Evolutionary conservation across 441 rosid genomes (phyloP), one percentile per base, ranked within the genome.

Genomic region (Populus hybrid): DNA sequence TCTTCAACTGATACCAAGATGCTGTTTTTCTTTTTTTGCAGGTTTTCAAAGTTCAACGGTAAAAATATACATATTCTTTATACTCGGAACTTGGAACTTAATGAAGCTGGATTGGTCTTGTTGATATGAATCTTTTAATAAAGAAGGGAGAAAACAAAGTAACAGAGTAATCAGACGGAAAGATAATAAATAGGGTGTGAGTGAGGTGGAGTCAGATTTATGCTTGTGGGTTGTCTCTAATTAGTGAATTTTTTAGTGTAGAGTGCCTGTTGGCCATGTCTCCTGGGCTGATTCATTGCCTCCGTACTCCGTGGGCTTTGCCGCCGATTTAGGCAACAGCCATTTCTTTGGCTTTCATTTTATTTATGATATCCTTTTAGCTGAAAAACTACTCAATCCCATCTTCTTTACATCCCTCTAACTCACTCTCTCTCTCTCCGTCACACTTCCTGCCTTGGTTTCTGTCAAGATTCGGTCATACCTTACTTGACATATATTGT

Each of bases 21-120:
- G 98, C 93, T 94, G 98, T 90, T 92, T 90, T 89, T 82, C 65
- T 85, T 91, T 88, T 90, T 67, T 85, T 89, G 88, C 91, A 88
- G 94, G 91, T 84, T 83, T 87, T 86, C 84, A 86, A 84, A 80
- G 84, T 87, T 88, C 85, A 87, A 89, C 83, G 84, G 82, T 83
- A 74, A 79, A 83, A 79, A 46, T 32, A 75, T 38, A 40, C 63
- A 69, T 79, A 82, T 38, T 81, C 79, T 82, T 82, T 71, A 36
- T 59, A 69, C 42, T 87, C 84, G 91, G 89, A 85, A 86, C 87
- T 87, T 89, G 92, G 83, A 86, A 81, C 83, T 85, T 84, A 80
- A 78, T 81, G 80, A 70, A 67, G 40, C 73, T 80, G 78, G 84
- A 81, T 30, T 71, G 72, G 82, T 63, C 79, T 76, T 70, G 75